Percentiles rank a stretch among this genome's conserved stretches.
phyloP scores from a whole-genome alignment of 2,329 filamentous ascomycete genomes.

The Chrysosporium keratinophilum region DNA sequence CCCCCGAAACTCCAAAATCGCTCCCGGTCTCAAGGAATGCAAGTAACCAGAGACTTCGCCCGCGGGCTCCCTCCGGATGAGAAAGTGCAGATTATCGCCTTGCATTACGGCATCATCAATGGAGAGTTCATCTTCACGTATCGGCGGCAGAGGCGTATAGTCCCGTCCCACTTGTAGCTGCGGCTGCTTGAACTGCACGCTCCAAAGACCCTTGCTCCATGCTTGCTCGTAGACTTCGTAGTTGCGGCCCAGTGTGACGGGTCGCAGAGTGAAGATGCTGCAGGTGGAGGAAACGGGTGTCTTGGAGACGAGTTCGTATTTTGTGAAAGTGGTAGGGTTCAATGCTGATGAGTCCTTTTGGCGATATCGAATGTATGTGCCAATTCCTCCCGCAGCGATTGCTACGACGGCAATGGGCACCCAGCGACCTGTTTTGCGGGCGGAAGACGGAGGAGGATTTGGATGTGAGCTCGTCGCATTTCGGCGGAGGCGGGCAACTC shows the following conservation, averaged over 20 bases:
- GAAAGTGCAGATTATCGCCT: constrained; percentile 51
- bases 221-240: constrained; percentile 35
- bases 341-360: constrained; percentile 22
- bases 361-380: constrained; percentile 28
- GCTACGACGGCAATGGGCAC: constrained; percentile 28
- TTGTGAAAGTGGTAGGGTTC: constrained; percentile 32
- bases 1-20: constrained; percentile 64
- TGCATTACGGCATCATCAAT: constrained; percentile 17
- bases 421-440: constrained; percentile 25
- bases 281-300: constrained; percentile 39
- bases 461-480: constrained; percentile 20
- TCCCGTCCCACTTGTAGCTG: constrained; percentile 82
- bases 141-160: constrained; percentile 74
- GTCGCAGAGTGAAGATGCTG: constrained; percentile 37
- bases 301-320: constrained; percentile 34
- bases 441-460: constrained; percentile 13
- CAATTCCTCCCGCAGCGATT: constrained; percentile 28
- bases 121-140: constrained; percentile 8
- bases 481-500: constrained; percentile 12
- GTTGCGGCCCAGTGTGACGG: constrained; percentile 22
- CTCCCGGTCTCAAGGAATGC: constrained; percentile 51
- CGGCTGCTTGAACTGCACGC: constrained; percentile 87
- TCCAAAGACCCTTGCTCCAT: constrained; percentile 64
- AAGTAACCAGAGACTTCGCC: constrained; percentile 85
- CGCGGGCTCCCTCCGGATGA: constrained; percentile 65